phyloP scores from a whole-genome alignment of 2,329 filamentous ascomycete genomes.

The Claviceps capensis region DNA sequence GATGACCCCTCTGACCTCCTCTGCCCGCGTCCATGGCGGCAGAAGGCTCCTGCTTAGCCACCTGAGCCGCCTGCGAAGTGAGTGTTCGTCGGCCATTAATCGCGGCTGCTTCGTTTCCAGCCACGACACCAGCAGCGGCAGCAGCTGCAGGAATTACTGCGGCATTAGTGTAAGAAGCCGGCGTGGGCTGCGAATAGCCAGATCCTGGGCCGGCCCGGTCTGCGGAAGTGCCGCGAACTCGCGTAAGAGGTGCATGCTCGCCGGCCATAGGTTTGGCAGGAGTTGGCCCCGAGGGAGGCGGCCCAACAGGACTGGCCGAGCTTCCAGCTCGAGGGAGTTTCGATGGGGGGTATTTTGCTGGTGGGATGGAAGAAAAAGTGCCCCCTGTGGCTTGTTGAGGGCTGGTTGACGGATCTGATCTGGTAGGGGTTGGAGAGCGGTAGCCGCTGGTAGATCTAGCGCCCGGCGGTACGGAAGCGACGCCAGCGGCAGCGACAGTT shows the following conservation, averaged over 20 bases:
- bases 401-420: slow-evolving; percentile 21
- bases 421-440: slow-evolving; percentile 24
- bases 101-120: slow-evolving; percentile 36
- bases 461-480: slow-evolving; percentile 7
- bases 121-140: slow-evolving; percentile 8
- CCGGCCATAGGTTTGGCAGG: slow-evolving; percentile 29
- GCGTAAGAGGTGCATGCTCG: slow-evolving; percentile 26
- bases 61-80: slow-evolving; percentile 33
- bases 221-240: slow-evolving; percentile 34
- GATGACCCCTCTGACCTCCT: slow-evolving; percentile 17
- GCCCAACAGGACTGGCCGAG: slow-evolving; percentile 28
- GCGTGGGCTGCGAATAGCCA: slow-evolving; percentile 22
- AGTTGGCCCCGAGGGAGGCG: slow-evolving; percentile 41
- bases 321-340: slow-evolving; percentile 19
- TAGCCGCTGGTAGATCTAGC: slow-evolving; percentile 27
- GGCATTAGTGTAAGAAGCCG: not conserved
- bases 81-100: slow-evolving; percentile 53
- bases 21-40: slow-evolving; percentile 19
- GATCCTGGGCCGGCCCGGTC: slow-evolving; percentile 25
- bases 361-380: slow-evolving; percentile 5
- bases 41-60: slow-evolving; percentile 25
- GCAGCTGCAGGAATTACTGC: slow-evolving; percentile 19
- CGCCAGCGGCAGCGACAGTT: not conserved
- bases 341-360: slow-evolving; percentile 18
- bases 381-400: slow-evolving; percentile 17